These are phyloP conservation scores for Dactylellina sp. DNA, from an alignment of 2,329 filamentous ascomycete genomes.

Conservation along the genomic window DNA sequence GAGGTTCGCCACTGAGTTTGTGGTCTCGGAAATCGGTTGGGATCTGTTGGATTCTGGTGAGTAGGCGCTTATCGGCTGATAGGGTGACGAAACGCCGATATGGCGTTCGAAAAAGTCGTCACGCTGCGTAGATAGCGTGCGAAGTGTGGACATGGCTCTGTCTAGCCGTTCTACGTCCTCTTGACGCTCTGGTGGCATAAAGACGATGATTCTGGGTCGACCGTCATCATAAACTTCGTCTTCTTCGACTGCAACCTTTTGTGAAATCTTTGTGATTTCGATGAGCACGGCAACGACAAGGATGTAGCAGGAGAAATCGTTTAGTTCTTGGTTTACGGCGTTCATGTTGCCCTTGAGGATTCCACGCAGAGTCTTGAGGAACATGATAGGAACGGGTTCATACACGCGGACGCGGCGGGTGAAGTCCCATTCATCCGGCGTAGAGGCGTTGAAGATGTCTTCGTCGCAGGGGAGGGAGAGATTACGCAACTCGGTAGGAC, in stretches of 20 bases:
- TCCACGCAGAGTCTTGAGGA: constrained; percentile 58
- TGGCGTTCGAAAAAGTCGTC: constrained; percentile 57
- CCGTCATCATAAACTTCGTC: constrained; percentile 57
- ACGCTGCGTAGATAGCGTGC: constrained; percentile 48
- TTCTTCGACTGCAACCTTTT: constrained; percentile 59
- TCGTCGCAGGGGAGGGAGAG: constrained; percentile 60
- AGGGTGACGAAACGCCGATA: constrained; percentile 48
- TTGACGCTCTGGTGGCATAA: constrained; percentile 58
- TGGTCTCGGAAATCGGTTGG: constrained; percentile 29
- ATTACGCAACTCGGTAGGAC: constrained; percentile 58
- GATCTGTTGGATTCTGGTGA: constrained; percentile 53
- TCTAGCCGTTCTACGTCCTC: constrained; percentile 57
- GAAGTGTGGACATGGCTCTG: constrained; percentile 46
- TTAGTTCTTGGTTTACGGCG: constrained; percentile 57
- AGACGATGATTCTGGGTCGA: constrained; percentile 54
- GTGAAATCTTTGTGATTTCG: constrained; percentile 59
- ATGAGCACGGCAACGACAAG: constrained; percentile 60
- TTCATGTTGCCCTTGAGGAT: constrained; percentile 59
- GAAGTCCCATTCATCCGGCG: constrained; percentile 58
- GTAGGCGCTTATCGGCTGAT: constrained; percentile 44
- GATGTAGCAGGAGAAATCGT: constrained; percentile 60
- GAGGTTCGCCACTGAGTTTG: constrained; percentile 53
- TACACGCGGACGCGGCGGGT: constrained; percentile 57
- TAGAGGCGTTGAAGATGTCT: constrained; percentile 59
- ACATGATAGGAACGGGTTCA: constrained; percentile 57